phyloP scores from a whole-genome alignment of 176 grass and related monocot genomes.

The Lolium multiflorum region DNA sequence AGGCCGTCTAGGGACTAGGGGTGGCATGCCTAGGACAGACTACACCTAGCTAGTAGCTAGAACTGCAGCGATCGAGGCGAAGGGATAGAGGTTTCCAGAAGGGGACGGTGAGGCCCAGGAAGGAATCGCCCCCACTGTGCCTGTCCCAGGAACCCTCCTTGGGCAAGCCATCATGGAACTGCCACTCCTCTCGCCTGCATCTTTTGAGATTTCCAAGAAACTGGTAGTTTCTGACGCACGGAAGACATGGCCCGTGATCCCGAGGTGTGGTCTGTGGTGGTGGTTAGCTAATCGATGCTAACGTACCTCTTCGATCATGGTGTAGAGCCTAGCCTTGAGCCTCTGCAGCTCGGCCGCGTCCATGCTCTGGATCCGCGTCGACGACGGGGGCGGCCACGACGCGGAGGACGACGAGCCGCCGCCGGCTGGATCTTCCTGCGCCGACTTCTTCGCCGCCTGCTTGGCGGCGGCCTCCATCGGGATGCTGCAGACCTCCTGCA shows the following conservation, averaged over 20 bases:
- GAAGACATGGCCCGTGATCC: not conserved
- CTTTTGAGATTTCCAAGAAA: conserved; percentile 46
- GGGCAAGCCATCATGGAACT: conserved; percentile 65
- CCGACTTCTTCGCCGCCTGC: not conserved
- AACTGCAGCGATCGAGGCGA: conserved; percentile 32
- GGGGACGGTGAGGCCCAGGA: conserved; percentile 60
- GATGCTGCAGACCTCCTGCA: conserved; percentile 75
- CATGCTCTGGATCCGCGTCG: conserved; percentile 59
- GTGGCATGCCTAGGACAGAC: conserved; percentile 41
- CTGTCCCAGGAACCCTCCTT: conserved; percentile 59
- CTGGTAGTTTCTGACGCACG: not conserved
- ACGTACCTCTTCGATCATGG: conserved; percentile 87
- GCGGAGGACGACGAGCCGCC: conserved; percentile 52
- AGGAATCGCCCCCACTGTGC: conserved; percentile 51
- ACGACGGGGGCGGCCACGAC: conserved; percentile 45
- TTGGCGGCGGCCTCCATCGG: conserved; percentile 25
- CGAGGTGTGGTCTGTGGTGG: too few relatives aligned
- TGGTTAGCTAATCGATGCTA: too few relatives aligned
- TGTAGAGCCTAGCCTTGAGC: conserved; percentile 71
- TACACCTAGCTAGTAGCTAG: conserved; percentile 40
- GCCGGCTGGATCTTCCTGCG: conserved; percentile 26
- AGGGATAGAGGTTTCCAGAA: conserved; percentile 82
- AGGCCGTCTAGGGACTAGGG: too few relatives aligned
- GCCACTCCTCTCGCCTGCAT: conserved; percentile 13
- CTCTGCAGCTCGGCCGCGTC: conserved; percentile 69